These are phyloP conservation scores for Pisolithus microcarpus DNA, from an alignment of 768 basidiomycete genomes.

Conservation along the genomic window DNA sequence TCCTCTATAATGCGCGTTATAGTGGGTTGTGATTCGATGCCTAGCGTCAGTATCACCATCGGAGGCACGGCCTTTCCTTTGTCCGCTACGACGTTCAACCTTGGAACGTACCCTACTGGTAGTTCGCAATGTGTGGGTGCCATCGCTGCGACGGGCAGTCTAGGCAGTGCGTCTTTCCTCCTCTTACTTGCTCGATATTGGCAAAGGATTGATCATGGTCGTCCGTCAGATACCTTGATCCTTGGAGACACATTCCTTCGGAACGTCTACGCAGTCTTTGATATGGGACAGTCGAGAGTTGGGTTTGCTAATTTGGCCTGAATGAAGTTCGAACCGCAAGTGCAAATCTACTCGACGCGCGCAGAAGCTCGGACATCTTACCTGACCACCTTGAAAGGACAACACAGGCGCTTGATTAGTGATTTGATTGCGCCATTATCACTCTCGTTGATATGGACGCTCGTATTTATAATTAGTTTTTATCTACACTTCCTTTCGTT, in stretches of 20 bases:
- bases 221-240: conserved; percentile 24
- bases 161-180: conserved; percentile 15
- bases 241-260: conserved; percentile 36
- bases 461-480: no score
- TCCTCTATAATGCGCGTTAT: not conserved
- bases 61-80: conserved; percentile 26
- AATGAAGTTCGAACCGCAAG: conserved; percentile 5
- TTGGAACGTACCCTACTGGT: conserved; percentile 23
- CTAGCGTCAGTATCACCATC: conserved; percentile 28
- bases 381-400: not conserved
- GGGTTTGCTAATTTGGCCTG: conserved; percentile 32
- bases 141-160: conserved; percentile 7
- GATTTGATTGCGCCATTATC: no score
- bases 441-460: no score
- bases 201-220: not conserved
- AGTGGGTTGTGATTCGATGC: conserved; percentile 23
- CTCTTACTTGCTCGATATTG: not conserved
- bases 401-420: not conserved
- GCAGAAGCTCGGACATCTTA: not conserved
- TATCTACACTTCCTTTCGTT: not conserved
- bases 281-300: conserved; percentile 32
- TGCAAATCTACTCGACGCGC: not conserved
- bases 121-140: conserved; percentile 14
- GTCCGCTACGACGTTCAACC: conserved; percentile 27
- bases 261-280: conserved; percentile 42